Evolutionary conservation across 805 yeast species (phyloP).

Genomic region (Saccharomycopsis fodiens): DNA sequence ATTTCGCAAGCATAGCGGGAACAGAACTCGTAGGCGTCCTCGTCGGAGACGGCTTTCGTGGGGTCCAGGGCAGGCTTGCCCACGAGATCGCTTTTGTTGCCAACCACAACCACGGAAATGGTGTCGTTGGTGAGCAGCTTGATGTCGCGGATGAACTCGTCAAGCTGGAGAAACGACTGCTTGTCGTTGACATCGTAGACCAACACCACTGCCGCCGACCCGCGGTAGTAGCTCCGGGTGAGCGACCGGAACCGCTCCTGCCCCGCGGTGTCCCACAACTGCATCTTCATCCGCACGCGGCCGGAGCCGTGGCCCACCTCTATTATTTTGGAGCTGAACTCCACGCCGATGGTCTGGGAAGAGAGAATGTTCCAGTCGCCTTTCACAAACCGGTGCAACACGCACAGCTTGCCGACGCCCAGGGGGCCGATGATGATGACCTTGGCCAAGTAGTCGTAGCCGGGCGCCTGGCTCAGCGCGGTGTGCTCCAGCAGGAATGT

Average conservation of each 20-base stretch:
- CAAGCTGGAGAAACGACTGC: slow-evolving; percentile 25
- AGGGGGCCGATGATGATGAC: slow-evolving; percentile 37
- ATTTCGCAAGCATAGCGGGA: slow-evolving; percentile 23
- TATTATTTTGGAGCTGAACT: slow-evolving; percentile 30
- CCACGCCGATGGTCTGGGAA: slow-evolving; percentile 36
- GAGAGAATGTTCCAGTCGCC: slow-evolving; percentile 25
- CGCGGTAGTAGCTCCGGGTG: slow-evolving; percentile 33
- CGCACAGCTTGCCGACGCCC: slow-evolving; percentile 37
- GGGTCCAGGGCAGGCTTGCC: slow-evolving; percentile 24
- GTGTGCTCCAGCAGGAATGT: no score
- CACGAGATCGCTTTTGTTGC: slow-evolving; percentile 28
- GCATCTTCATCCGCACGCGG: slow-evolving; percentile 25
- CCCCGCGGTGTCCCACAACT: slow-evolving; percentile 34
- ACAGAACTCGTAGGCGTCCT: slow-evolving; percentile 31
- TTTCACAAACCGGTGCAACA: slow-evolving; percentile 31
- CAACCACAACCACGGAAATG: slow-evolving; percentile 28
- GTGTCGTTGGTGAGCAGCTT: slow-evolving; percentile 25
- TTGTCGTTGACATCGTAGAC: slow-evolving; percentile 28
- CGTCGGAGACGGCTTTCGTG: slow-evolving; percentile 25
- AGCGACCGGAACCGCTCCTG: slow-evolving; percentile 32
- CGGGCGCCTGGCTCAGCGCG: no score
- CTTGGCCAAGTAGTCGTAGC: slow-evolving; percentile 32
- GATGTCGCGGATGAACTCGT: slow-evolving; percentile 28
- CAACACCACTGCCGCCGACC: slow-evolving; percentile 31
- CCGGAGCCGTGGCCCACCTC: slow-evolving; percentile 19